Evolutionary conservation across 1,139 yeast genomes (phyloP).

Genomic region (Blastobotrys illinoisensis): DNA sequence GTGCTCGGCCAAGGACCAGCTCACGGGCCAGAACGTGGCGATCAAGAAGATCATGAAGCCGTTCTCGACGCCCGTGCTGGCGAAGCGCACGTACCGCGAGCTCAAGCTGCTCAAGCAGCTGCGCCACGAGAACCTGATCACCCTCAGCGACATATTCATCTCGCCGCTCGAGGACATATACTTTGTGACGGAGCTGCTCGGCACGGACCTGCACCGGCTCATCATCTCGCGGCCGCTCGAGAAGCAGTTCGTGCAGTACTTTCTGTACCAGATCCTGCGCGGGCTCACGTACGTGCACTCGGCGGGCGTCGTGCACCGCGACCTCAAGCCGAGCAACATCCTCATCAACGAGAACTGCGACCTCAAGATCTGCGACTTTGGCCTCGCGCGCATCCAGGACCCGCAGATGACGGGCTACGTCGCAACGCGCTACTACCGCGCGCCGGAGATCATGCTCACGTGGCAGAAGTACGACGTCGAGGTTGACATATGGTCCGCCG

Average conservation of each 20-base stretch:
- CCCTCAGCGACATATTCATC: constrained; percentile 87
- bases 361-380: constrained; percentile 93
- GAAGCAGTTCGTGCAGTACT: constrained; percentile 93
- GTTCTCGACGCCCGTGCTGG: constrained; percentile 87
- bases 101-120: constrained; percentile 87
- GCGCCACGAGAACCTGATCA: constrained; percentile 89
- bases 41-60: constrained; percentile 98
- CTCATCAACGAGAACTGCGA: constrained; percentile 94
- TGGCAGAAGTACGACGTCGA: constrained; percentile 99
- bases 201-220: constrained; percentile 90
- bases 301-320: constrained; percentile 95
- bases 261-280: constrained; percentile 79
- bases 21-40: constrained; percentile 91
- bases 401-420: constrained; percentile 99
- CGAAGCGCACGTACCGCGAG: constrained; percentile 94
- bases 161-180: constrained; percentile 95
- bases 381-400: constrained; percentile 93
- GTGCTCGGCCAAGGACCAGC: constrained; percentile 90
- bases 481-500: constrained; percentile 99
- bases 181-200: constrained; percentile 93
- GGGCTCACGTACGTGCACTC: constrained; percentile 83
- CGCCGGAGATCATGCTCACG: constrained; percentile 97
- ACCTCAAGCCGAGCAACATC: constrained; percentile 83
- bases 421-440: constrained; percentile 92
- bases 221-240: constrained; percentile 90